Base-by-base conservation (phyloP, 2,329 filamentous ascomycete species). In the Tympanopsis confertula region DNA sequence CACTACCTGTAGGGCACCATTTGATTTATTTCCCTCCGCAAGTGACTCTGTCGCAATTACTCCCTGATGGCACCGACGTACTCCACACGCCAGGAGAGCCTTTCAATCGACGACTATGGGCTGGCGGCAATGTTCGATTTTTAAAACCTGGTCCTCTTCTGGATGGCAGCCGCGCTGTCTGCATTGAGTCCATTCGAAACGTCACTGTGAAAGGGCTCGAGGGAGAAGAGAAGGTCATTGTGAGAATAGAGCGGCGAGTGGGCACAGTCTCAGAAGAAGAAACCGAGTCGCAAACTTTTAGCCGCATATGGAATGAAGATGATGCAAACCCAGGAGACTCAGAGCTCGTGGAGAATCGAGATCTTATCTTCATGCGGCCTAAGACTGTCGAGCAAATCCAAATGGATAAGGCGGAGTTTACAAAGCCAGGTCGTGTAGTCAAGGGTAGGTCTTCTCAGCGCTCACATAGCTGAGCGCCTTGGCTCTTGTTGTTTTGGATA, bases 11-110 rank as follows among this genome's bases (percentile, higher is more conserved):
- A 20, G 83, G 81, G 24, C 80, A 93, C 54, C 87, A 95, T 56
- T 68, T 94, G 24, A 76, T 89, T 45, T 93, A 93, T 63, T 95
- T 94, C 61, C 86, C 87, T 41, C 72, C 82, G 10, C 72, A 77
- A 44, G 63, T 81, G 14, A 65, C 71, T 1, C 62, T 74, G 13
- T 72, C 69, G 5, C 48, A 65, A 22, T 71, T 96, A 32, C 69
- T 86, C 14, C 65, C 76, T 1, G 91, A 98, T 61, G 89, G 91
- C 40, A 93, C 88, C 1, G 89, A 96, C 54, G 65, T 74, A 4
- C 66, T 81, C 38, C 86, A 94, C 52, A 78, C 69, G 18, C 89
- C 89, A 1, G 85, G 82, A 2, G 53, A 54, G 3, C 77, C 78
- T 1, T 94, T 84, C 54, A 69, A 69, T 37, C 73, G 84, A 17